Evolutionary conservation across 306 rosid species (phyloP).

Genomic region (Gillenia trifoliata): DNA sequence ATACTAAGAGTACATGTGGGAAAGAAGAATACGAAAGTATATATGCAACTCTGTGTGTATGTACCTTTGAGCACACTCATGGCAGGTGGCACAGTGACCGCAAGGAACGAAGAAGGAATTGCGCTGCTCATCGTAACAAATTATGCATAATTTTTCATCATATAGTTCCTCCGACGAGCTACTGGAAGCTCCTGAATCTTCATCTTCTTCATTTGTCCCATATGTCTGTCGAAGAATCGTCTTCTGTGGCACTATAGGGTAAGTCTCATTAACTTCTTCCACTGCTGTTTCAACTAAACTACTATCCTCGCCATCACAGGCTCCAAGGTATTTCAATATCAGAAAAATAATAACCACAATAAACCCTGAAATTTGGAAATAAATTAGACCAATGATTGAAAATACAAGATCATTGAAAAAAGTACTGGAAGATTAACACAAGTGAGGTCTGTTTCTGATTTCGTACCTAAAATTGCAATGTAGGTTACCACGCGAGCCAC

Average conservation of each 20-base stretch:
- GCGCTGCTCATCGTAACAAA: conserved; percentile 68
- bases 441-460: neutral
- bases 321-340: conserved; percentile 48
- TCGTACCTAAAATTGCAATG: conserved; percentile 54
- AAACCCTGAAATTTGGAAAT: conserved; percentile 34
- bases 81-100: conserved; percentile 76
- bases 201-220: conserved; percentile 50
- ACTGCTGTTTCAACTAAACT: neutral
- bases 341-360: conserved; percentile 23
- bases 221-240: conserved; percentile 13
- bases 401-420: neutral
- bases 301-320: conserved; percentile 22
- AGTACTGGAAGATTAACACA: neutral
- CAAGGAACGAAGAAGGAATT: conserved; percentile 74
- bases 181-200: conserved; percentile 43
- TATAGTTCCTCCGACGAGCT: conserved; percentile 63
- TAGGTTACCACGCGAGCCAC: conserved; percentile 42
- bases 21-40: neutral
- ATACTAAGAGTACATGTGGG: neutral
- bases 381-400: conserved; percentile 6
- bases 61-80: conserved; percentile 71
- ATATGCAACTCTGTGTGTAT: no score
- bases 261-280: conserved; percentile 39
- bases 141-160: conserved; percentile 57
- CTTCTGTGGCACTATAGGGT: conserved; percentile 44